These are phyloP conservation scores for Ceratocystis albifundus DNA, from an alignment of 2,329 filamentous ascomycete genomes.

Conservation along the genomic window DNA sequence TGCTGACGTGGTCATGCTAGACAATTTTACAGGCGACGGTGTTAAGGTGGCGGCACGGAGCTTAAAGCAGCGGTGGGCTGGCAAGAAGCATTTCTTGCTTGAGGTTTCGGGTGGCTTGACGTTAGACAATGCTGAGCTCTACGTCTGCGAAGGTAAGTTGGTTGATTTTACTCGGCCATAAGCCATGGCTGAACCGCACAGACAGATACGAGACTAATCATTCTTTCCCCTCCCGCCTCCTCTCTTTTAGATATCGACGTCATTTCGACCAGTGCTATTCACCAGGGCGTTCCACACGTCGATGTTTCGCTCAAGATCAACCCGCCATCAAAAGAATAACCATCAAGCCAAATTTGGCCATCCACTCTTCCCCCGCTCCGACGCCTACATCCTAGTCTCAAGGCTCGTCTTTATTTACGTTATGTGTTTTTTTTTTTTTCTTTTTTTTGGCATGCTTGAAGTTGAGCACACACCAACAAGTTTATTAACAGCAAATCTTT, in stretches of 20 bases:
- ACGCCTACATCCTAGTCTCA: neutral
- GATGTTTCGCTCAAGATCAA: conserved; percentile 90
- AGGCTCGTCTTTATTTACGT: neutral
- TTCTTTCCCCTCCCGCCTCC: conserved; percentile 24
- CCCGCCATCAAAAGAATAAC: conserved; percentile 18
- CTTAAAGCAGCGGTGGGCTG: conserved; percentile 70
- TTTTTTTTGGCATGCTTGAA: neutral
- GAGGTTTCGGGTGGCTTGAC: conserved; percentile 89
- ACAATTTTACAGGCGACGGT: conserved; percentile 78
- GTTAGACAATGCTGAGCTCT: conserved; percentile 67
- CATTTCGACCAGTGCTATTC: conserved; percentile 89
- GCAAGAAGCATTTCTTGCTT: conserved; percentile 61
- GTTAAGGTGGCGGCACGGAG: conserved; percentile 62
- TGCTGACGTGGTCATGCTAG: conserved; percentile 92
- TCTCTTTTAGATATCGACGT: conserved; percentile 66
- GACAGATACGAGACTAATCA: too few relatives aligned
- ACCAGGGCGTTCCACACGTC: conserved; percentile 86
- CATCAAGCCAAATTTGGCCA: neutral
- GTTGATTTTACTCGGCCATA: neutral
- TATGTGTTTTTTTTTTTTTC: neutral
- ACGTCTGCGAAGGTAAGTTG: conserved; percentile 59
- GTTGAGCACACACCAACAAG: neutral
- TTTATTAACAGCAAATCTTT: conserved; percentile 1
- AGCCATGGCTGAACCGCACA: too few relatives aligned
- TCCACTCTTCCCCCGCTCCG: too few relatives aligned